A percentile compares a stretch with the other conserved stretches of the same genome.
phyloP scores from a whole-genome alignment of 805 yeast species.

The Candida fluviatilis region DNA sequence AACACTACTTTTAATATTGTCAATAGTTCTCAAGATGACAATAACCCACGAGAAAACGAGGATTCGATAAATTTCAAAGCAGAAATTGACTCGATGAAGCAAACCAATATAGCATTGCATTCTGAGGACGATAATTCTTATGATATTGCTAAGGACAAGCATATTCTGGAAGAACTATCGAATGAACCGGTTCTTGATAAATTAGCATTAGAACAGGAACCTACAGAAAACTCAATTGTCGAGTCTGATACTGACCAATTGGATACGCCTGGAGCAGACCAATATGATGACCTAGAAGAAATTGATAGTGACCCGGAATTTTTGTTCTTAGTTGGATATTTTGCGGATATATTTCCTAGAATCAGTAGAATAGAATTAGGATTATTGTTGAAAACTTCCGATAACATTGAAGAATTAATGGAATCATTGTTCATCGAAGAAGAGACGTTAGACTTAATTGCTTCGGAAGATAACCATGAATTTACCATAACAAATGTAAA shows the following conservation, averaged over 20 bases:
- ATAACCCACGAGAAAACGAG: no score
- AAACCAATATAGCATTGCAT: no score
- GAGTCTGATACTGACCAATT: neutral
- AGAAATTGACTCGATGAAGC: no score
- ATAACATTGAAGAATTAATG: constrained; percentile 19
- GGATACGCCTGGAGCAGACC: neutral
- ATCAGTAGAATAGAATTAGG: constrained; percentile 22
- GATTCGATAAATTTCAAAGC: no score
- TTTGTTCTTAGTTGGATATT: constrained; percentile 13
- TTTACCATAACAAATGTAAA: neutral
- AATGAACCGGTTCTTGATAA: no score
- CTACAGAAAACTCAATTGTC: neutral
- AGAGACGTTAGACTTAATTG: constrained; percentile 8
- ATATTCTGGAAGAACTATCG: no score
- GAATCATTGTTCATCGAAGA: constrained; percentile 21
- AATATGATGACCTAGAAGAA: constrained; percentile 8
- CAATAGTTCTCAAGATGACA: no score
- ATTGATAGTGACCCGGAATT: constrained; percentile 8
- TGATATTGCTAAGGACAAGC: no score
- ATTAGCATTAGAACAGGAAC: neutral
- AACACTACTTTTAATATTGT: no score
- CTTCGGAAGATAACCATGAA: neutral
- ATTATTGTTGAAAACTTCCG: constrained; percentile 19
- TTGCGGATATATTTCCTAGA: constrained; percentile 26
- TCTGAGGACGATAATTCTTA: no score